Evolutionary conservation across 225 moss, liverwort and hornwort genomes (phyloP).

Genomic region (Sphagnum contortum): DNA sequence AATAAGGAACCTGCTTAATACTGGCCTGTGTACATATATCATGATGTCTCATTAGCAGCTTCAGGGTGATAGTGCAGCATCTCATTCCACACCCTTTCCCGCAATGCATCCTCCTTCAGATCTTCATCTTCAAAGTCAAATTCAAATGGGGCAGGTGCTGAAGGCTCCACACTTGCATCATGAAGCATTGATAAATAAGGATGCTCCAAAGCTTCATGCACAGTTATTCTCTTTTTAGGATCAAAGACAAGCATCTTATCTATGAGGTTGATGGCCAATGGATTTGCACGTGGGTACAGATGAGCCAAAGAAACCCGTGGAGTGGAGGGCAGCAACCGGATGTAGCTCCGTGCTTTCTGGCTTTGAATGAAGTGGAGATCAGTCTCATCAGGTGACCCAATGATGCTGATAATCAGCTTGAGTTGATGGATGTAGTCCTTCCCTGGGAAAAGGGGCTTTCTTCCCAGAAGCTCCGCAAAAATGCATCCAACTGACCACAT

Average conservation of each 20-base stretch:
- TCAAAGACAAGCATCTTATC: slow-evolving; percentile 99
- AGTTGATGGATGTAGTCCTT: slow-evolving; percentile 99
- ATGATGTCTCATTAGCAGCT: slow-evolving; percentile 41
- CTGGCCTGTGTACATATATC: not conserved
- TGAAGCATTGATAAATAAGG: slow-evolving; percentile 91
- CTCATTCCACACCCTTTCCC: slow-evolving; percentile 96
- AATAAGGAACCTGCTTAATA: too few relatives aligned
- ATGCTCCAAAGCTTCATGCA: slow-evolving; percentile 91
- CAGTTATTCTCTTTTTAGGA: slow-evolving; percentile 79
- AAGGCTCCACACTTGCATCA: slow-evolving; percentile 69
- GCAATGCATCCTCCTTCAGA: slow-evolving; percentile 88
- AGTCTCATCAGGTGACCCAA: slow-evolving; percentile 90
- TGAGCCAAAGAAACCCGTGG: slow-evolving; percentile 78
- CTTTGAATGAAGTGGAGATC: slow-evolving; percentile 93
- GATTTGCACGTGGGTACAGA: slow-evolving; percentile 85
- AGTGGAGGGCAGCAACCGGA: slow-evolving; percentile 68
- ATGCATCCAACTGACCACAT: slow-evolving; percentile 99
- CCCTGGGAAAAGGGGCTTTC: slow-evolving; percentile 90
- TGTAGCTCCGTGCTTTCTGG: slow-evolving; percentile 91
- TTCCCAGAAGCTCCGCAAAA: slow-evolving; percentile 85
- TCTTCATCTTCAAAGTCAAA: slow-evolving; percentile 97
- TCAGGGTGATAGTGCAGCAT: slow-evolving; percentile 94
- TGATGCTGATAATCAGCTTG: slow-evolving; percentile 94
- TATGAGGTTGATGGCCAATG: slow-evolving; percentile 81
- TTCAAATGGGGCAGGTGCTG: slow-evolving; percentile 79